Percentiles rank a stretch among this genome's conserved stretches.
These are phyloP conservation scores for Eutrema heterophyllum DNA, from an alignment of 345 rosid species.

Conservation along the genomic window DNA sequence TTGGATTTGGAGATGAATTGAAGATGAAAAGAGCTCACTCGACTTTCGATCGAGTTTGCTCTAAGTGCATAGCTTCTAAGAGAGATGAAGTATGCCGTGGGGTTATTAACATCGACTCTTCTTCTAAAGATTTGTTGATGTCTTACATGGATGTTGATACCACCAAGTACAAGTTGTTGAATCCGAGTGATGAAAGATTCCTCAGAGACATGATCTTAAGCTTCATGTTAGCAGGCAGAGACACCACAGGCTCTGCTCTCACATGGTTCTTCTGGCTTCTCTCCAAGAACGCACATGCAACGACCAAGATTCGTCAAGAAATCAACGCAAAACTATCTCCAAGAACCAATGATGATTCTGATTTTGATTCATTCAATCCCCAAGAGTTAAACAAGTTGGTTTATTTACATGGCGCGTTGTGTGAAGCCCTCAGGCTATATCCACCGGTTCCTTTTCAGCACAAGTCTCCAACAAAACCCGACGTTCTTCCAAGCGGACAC, in stretches of 20 bases:
- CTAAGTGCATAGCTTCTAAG: constrained; percentile 25
- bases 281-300: constrained; percentile 17
- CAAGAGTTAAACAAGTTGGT: constrained; percentile 26
- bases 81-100: constrained; percentile 7
- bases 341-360: neutral
- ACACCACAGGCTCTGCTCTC: constrained; percentile 32
- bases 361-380: neutral
- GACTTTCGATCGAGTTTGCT: constrained; percentile 7
- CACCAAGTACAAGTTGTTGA: constrained; percentile 7
- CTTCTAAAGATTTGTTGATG: constrained; percentile 23
- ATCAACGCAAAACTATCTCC: constrained; percentile 14
- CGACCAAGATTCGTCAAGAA: constrained; percentile 30
- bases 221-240: constrained; percentile 29
- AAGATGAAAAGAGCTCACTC: constrained; percentile 24
- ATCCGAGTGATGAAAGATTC: constrained; percentile 13
- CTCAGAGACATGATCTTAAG: constrained; percentile 30
- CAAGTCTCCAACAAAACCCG: constrained; percentile 23
- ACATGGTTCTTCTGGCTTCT: constrained; percentile 43
- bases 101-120: neutral
- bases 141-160: constrained; percentile 18
- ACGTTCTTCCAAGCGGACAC: constrained; percentile 30
- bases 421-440: constrained; percentile 26
- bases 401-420: constrained; percentile 39
- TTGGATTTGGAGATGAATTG: constrained; percentile 38
- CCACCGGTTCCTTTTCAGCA: constrained; percentile 31